Base-by-base conservation (phyloP, 2,329 filamentous ascomycete genomes). In the Penicillium sp. region DNA sequence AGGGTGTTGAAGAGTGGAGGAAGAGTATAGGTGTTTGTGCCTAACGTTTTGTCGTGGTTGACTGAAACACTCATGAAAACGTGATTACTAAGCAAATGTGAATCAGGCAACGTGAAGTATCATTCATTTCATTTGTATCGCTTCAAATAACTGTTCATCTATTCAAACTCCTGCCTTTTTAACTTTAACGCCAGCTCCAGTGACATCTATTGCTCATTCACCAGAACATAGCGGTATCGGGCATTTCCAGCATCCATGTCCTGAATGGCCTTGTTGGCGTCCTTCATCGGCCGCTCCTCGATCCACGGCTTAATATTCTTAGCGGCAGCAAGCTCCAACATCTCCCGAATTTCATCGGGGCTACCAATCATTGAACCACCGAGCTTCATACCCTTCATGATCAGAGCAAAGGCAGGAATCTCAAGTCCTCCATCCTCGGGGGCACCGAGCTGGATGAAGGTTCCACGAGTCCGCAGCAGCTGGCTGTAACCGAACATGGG, bases 381-480 rank as follows among this genome's bases (percentile, higher is more conserved):
- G 19, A 86, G 69, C 66, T 78, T 81, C 55, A 78, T 58, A 11
- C 68, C 64, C 27, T 82, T 85, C 5, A 63, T 66, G 45, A 90
- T 83, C 52, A 90, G 72, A 0, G 79, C 71, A 63, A 83, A 83
- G 6, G 82, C 82, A 52, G 78, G 80, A 63, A 89, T 81, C 2
- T 75, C 71, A 2, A 84, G 83, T 16, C 68, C 57, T 9, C 71
- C 71, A 49, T 82, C 83, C 59, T 91, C 88, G 2, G 88, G 88
- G 0, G 81, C 81, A 55, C 87, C 88, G 42, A 91, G 79, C 71
- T 89, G 85, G 47, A 89, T 80, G 55, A 89, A 61, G 7, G 64
- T 64, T 24, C 64, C 64, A 5, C 46, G 62, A 45, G 55, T 51
- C 42, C 61, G 61, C 16, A 66, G 56, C 43, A 66, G 49, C 27